These are phyloP conservation scores for Clonostachys solani DNA, from an alignment of 2,329 filamentous ascomycete genomes.

Conservation along the genomic window DNA sequence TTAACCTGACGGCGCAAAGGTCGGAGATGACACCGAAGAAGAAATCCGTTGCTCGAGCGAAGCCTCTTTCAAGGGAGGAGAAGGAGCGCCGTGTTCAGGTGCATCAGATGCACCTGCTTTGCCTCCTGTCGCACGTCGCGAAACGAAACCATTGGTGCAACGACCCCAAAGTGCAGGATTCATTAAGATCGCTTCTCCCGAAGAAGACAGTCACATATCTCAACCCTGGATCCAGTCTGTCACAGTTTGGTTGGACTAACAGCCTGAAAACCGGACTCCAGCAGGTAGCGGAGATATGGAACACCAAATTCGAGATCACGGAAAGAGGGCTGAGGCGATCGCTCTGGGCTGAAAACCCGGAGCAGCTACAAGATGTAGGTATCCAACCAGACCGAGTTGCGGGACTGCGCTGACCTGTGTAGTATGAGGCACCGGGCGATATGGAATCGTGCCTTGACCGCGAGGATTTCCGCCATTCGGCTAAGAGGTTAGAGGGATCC, in stretches of 20 bases:
- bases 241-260: slow-evolving; percentile 72
- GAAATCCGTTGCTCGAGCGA: slow-evolving; percentile 33
- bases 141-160: slow-evolving; percentile 89
- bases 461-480: slow-evolving; percentile 69
- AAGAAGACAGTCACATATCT: slow-evolving; percentile 64
- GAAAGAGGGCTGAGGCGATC: slow-evolving; percentile 66
- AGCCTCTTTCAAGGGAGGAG: slow-evolving; percentile 49
- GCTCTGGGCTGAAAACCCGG: slow-evolving; percentile 69
- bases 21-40: slow-evolving; percentile 17
- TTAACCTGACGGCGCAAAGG: slow-evolving; percentile 37
- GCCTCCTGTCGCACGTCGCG: slow-evolving; percentile 73
- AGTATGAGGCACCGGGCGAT: slow-evolving; percentile 56
- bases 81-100: slow-evolving; percentile 60
- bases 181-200: slow-evolving; percentile 60
- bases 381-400: background rate
- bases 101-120: slow-evolving; percentile 86
- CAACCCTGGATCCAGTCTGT: slow-evolving; percentile 60
- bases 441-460: slow-evolving; percentile 66
- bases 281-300: slow-evolving; percentile 64
- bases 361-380: slow-evolving; percentile 54
- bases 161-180: slow-evolving; percentile 61
- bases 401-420: background rate
- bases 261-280: slow-evolving; percentile 77
- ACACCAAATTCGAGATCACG: slow-evolving; percentile 64
- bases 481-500: slow-evolving; percentile 69